Evolutionary conservation across 2,329 filamentous ascomycete genomes (phyloP).

Genomic region (Fusarium stilboides): DNA sequence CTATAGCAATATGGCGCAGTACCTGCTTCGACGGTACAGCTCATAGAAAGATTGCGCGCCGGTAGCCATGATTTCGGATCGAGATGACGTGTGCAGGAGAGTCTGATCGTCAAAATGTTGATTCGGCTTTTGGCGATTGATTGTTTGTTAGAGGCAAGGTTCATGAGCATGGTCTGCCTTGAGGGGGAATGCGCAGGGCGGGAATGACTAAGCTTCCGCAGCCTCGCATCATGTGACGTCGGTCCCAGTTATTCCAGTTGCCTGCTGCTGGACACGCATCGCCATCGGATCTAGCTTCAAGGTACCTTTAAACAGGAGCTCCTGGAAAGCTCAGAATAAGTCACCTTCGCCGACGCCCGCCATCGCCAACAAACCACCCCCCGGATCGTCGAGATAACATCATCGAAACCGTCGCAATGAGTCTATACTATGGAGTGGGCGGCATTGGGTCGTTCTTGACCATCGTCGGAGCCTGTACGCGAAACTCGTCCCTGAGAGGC

Average conservation of each 20-base stretch:
- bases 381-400: constrained; percentile 45
- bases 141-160: constrained; percentile 36
- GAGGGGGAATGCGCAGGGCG: constrained; percentile 17
- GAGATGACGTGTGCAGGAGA: background rate
- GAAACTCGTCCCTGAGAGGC: constrained; percentile 24
- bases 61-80: constrained; percentile 60
- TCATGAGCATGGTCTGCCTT: constrained; percentile 31
- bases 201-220: constrained; percentile 49
- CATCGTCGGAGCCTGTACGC: constrained; percentile 85
- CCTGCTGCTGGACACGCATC: constrained; percentile 48
- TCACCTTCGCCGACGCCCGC: constrained; percentile 39
- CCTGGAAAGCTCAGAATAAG: constrained; percentile 48
- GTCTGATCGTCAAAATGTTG: background rate
- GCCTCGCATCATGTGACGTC: constrained; percentile 57
- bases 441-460: constrained; percentile 77
- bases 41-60: constrained; percentile 82
- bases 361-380: constrained; percentile 39
- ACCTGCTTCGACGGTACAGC: constrained; percentile 99
- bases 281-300: constrained; percentile 41
- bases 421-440: constrained; percentile 79
- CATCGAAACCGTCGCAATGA: constrained; percentile 68
- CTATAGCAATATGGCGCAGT: constrained; percentile 57
- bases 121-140: constrained; percentile 12
- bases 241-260: constrained; percentile 44
- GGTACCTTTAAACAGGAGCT: constrained; percentile 51